These are phyloP conservation scores for Madurella mycetomatis DNA, from an alignment of 2,329 filamentous ascomycete species.

Conservation along the genomic window DNA sequence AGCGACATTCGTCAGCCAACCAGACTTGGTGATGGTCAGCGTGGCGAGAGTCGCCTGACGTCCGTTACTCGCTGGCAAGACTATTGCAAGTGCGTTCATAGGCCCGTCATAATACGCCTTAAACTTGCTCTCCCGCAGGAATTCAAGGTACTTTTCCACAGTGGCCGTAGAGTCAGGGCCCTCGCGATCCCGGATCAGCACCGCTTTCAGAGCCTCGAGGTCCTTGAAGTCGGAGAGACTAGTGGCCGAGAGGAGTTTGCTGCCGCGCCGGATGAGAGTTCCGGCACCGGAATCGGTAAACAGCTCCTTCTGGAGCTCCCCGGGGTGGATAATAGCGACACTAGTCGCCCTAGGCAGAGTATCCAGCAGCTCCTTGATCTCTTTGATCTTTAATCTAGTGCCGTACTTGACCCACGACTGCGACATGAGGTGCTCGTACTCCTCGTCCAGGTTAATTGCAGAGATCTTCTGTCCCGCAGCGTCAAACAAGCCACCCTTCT, in stretches of 20 bases:
- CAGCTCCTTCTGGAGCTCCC: constrained; percentile 90
- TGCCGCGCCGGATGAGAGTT: constrained; percentile 85
- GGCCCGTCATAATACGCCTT: constrained; percentile 91
- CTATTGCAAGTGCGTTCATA: constrained; percentile 88
- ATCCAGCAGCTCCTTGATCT: constrained; percentile 90
- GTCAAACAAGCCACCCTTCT: constrained; percentile 95
- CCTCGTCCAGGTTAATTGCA: constrained; percentile 93
- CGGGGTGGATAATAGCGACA: constrained; percentile 95
- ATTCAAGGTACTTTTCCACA: constrained; percentile 81
- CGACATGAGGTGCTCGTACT: constrained; percentile 87
- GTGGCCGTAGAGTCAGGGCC: constrained; percentile 76
- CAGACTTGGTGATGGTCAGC: constrained; percentile 87
- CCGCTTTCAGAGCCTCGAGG: constrained; percentile 70
- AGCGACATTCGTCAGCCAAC: constrained; percentile 90
- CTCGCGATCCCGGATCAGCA: constrained; percentile 75
- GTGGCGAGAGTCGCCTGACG: constrained; percentile 80
- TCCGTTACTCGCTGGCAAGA: constrained; percentile 66
- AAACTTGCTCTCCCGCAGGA: constrained; percentile 72
- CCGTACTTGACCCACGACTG: constrained; percentile 95
- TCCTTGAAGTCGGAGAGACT: constrained; percentile 72
- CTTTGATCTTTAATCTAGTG: constrained; percentile 92
- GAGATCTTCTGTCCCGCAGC: constrained; percentile 93
- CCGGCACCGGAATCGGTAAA: constrained; percentile 95
- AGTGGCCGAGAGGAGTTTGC: constrained; percentile 74
- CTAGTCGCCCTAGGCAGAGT: constrained; percentile 86